Percentiles rank a stretch among this genome's conserved stretches.
Conservation (phyloP, 2,329 filamentous ascomycete species). For the Botryosphaeria dothidea region DNA sequence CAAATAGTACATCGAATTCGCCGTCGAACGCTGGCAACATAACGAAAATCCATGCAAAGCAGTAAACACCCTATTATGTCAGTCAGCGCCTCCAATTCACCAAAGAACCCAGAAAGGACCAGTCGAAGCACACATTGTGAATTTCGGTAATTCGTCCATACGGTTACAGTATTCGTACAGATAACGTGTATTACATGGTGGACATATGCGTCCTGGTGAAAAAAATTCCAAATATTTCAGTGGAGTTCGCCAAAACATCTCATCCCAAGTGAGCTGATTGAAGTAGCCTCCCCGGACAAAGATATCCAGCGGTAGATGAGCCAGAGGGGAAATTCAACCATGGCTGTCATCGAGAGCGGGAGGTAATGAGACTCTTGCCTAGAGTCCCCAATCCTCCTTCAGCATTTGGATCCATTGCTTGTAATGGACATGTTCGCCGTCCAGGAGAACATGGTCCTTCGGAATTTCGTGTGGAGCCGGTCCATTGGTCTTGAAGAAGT, state of each 20-base stretch:
- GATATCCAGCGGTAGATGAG: not conserved
- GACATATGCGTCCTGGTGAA: not conserved
- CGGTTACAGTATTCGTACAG: not conserved
- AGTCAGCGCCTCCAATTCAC: not conserved
- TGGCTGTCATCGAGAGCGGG: not conserved
- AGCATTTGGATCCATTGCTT: conserved; percentile 5
- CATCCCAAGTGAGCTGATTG: not conserved
- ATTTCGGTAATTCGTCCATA: not conserved
- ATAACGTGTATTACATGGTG: not conserved
- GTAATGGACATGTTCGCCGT: conserved; percentile 7
- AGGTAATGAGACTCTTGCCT: not conserved
- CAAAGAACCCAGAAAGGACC: not conserved
- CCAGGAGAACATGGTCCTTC: conserved; percentile 8
- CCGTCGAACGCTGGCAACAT: not conserved
- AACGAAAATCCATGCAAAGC: not conserved
- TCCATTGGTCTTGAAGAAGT: conserved; percentile 9
- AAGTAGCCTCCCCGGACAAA: not conserved
- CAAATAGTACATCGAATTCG: not conserved
- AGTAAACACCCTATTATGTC: not conserved
- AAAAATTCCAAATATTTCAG: not conserved
- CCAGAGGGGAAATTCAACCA: not conserved
- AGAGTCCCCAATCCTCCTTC: conserved; percentile 13
- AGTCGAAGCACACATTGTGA: not conserved
- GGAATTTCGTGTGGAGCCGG: conserved; percentile 7
- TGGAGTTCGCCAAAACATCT: not conserved